Percentiles rank a stretch among this genome's conserved stretches.
Conservation (phyloP, 176 grass and related monocot species). For the Oropetium thomaeum region DNA sequence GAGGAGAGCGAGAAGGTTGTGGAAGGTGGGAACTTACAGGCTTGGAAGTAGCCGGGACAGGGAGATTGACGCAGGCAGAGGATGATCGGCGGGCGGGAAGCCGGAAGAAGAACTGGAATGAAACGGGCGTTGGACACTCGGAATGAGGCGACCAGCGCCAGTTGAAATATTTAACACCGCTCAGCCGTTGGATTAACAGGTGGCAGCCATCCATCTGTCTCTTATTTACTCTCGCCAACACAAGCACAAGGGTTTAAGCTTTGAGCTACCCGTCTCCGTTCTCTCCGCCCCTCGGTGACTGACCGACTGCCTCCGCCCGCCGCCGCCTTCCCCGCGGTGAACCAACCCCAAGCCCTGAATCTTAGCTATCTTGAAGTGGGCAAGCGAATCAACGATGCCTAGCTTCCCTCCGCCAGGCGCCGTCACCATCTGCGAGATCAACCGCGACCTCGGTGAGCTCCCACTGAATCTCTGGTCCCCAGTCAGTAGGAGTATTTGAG, state of each 20-base stretch:
- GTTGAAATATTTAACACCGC: background rate
- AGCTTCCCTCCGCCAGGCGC: conserved; percentile 72
- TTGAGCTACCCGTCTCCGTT: background rate
- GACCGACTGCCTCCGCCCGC: background rate
- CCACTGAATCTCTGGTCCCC: background rate
- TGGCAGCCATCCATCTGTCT: background rate
- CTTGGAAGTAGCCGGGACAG: background rate
- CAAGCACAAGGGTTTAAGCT: conserved; percentile 32
- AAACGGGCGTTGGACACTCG: background rate
- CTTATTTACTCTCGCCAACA: background rate
- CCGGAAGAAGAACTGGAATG: background rate
- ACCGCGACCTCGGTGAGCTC: conserved; percentile 66
- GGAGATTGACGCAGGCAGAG: background rate
- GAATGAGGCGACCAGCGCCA: too few relatives aligned
- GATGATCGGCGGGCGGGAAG: background rate
- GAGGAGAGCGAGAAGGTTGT: background rate
- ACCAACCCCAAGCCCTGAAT: background rate
- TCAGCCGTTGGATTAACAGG: background rate
- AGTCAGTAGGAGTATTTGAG: too few relatives aligned
- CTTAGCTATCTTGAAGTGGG: background rate
- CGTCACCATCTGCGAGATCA: conserved; percentile 94
- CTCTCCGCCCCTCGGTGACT: background rate
- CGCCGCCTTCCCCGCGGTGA: background rate
- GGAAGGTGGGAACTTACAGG: background rate
- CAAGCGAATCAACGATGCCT: conserved; percentile 45